phyloP scores from a whole-genome alignment of 2,329 filamentous ascomycete genomes.

The Diaporthe sp. region DNA sequence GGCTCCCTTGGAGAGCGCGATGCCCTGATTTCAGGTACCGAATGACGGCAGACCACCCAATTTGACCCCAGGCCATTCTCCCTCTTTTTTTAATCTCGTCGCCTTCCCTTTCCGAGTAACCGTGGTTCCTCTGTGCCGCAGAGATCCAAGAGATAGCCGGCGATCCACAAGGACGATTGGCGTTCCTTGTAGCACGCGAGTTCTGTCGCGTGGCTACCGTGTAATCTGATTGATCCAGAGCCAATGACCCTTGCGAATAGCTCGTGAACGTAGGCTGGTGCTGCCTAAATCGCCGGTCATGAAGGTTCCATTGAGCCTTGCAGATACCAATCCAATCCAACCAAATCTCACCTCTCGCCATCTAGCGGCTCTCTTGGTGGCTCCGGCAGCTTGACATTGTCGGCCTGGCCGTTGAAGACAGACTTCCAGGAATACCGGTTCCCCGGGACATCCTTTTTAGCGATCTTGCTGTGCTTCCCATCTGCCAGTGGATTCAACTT shows the following conservation, averaged over 20 bases:
- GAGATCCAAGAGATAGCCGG: conserved; percentile 18
- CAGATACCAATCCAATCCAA: neutral
- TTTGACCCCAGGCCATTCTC: neutral
- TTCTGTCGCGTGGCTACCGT: conserved; percentile 5
- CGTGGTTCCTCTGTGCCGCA: neutral
- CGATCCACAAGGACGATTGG: conserved; percentile 8
- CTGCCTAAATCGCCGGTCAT: neutral
- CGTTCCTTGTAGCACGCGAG: neutral
- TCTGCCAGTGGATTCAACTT: conserved; percentile 23
- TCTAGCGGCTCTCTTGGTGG: neutral
- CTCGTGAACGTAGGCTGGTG: neutral
- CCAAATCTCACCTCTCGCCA: neutral
- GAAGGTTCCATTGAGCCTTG: neutral
- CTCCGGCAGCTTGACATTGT: neutral
- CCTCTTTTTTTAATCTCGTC: neutral
- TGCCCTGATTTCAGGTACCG: conserved; percentile 38
- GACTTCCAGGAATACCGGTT: neutral
- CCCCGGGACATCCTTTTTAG: conserved; percentile 1
- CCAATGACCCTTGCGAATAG: neutral
- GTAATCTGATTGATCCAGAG: neutral
- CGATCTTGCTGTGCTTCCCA: neutral
- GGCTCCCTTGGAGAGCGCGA: neutral
- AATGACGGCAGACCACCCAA: conserved; percentile 32
- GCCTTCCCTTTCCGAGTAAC: neutral
- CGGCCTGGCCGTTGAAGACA: conserved; percentile 3